Evolutionary conservation across 345 rosid species (phyloP).

Genomic region (Xanthoceras sorbifolium): DNA sequence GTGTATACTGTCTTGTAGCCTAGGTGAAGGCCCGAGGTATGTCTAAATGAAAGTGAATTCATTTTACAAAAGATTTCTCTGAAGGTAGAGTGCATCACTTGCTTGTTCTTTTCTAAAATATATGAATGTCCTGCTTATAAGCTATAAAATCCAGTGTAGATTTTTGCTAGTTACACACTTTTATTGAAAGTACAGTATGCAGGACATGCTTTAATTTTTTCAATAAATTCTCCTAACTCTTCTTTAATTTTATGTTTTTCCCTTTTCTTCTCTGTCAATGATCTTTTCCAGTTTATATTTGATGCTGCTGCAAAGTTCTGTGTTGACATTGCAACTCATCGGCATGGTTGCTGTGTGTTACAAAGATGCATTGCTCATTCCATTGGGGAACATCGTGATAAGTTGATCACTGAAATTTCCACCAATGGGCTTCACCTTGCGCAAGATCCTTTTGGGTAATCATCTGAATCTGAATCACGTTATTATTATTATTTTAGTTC

Average conservation of each 20-base stretch:
- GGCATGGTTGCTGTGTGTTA: slow-evolving; percentile 77
- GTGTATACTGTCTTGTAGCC: background rate
- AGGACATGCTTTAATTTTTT: background rate
- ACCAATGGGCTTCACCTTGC: slow-evolving; percentile 57
- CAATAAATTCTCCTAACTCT: background rate
- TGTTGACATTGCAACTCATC: slow-evolving; percentile 69
- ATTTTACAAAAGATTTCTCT: too few relatives aligned
- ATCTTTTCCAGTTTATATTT: slow-evolving; percentile 57
- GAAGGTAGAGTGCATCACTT: background rate
- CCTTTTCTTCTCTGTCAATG: background rate
- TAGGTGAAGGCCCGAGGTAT: too few relatives aligned
- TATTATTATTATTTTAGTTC: background rate
- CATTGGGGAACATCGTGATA: slow-evolving; percentile 46
- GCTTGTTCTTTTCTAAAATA: background rate
- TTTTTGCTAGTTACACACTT: background rate
- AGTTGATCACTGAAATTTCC: slow-evolving; percentile 51
- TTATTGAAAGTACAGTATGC: slow-evolving; percentile 2
- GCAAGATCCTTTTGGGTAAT: slow-evolving; percentile 79
- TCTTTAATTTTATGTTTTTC: background rate
- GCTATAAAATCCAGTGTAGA: slow-evolving; percentile 1
- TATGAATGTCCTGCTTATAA: background rate
- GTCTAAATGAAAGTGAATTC: background rate
- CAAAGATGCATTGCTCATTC: slow-evolving; percentile 64
- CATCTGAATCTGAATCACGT: background rate
- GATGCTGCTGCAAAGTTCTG: slow-evolving; percentile 63